phyloP scores from a whole-genome alignment of 495 filamentous ascomycete species.

The Annulohypoxylon bovei region DNA sequence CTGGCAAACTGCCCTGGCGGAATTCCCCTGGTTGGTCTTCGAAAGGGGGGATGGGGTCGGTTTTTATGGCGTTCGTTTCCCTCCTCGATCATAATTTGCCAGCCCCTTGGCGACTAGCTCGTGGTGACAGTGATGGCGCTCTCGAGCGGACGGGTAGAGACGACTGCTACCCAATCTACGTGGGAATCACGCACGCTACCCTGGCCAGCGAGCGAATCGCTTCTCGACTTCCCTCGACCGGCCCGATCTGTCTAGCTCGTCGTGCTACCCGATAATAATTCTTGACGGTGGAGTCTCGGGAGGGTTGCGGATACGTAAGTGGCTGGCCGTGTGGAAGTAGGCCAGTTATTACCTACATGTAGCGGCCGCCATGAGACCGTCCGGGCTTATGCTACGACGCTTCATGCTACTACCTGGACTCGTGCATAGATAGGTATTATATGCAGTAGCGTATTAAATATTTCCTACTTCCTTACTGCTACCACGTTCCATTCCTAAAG shows the following conservation, averaged over 20 bases:
- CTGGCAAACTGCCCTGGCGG: neutral
- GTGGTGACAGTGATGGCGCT: conserved; percentile 17
- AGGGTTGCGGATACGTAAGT: conserved; percentile 14
- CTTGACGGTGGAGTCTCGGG: conserved; percentile 30
- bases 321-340: neutral
- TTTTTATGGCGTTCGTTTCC: conserved; percentile 11
- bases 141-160: conserved; percentile 35
- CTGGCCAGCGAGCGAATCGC: conserved; percentile 28
- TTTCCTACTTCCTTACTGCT: conserved; percentile 11
- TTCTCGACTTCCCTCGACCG: conserved; percentile 18
- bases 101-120: conserved; percentile 8
- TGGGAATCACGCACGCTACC: conserved; percentile 22
- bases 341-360: neutral
- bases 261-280: conserved; percentile 28
- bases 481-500: conserved; percentile 31
- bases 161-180: conserved; percentile 34
- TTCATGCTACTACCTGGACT: conserved; percentile 19
- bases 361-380: neutral
- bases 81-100: conserved; percentile 22
- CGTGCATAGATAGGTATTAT: conserved; percentile 34
- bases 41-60: conserved; percentile 14
- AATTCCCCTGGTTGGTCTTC: neutral
- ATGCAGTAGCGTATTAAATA: conserved; percentile 35
- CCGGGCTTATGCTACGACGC: conserved; percentile 22
- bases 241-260: conserved; percentile 30